A percentile compares a stretch with the other conserved stretches of the same genome.
Evolutionary conservation across 306 rosid genomes (phyloP).

Genomic region (Styphnolobium japonicum): DNA sequence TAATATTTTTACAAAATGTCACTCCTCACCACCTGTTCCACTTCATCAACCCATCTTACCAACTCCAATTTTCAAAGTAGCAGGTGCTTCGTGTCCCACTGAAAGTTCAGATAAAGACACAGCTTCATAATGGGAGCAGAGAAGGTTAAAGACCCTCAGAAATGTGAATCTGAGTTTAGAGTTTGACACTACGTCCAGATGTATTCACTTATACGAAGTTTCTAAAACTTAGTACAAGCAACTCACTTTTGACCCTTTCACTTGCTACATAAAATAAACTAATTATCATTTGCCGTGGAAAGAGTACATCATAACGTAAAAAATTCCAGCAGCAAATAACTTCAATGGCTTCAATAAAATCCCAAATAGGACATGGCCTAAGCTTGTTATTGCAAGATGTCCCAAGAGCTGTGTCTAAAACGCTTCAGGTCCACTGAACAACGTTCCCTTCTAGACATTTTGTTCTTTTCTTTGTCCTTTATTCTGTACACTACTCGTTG

Average conservation of each 20-base stretch:
- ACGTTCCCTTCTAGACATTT: not conserved
- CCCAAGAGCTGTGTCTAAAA: not conserved
- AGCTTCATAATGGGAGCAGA: not conserved
- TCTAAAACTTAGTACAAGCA: not conserved
- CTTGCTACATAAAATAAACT: not conserved
- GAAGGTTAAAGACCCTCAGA: not conserved
- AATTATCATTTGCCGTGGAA: not conserved
- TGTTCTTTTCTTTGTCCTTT: not conserved
- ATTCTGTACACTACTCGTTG: slow-evolving; percentile 8
- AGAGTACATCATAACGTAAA: not conserved
- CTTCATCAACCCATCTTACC: not conserved
- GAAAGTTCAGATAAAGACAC: not conserved
- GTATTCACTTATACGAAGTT: not conserved
- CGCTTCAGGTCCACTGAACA: not conserved
- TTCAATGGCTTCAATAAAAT: not conserved
- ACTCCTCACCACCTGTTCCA: not conserved
- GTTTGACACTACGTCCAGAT: no score
- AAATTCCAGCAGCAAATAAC: not conserved
- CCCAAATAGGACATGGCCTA: not conserved
- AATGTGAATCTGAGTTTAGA: not conserved
- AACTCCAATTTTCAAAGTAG: not conserved
- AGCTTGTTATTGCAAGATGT: not conserved
- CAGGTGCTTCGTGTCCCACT: not conserved
- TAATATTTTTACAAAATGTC: not conserved
- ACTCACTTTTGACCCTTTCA: not conserved